phyloP scores from a whole-genome alignment of 441 rosid species.

The Syzygium malaccense region DNA sequence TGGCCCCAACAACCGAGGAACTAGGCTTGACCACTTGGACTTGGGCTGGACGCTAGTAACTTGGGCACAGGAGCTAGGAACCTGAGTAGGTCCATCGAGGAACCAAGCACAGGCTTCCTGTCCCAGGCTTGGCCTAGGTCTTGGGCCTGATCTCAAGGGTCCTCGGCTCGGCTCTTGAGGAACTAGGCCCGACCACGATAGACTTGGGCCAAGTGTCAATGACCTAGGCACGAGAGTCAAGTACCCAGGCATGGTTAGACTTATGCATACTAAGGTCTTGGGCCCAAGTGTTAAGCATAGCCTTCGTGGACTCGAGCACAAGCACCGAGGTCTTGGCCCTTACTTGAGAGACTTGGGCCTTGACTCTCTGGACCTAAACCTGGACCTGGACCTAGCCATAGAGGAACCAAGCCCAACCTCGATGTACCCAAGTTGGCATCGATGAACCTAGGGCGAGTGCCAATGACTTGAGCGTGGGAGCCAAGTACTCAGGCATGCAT shows the following conservation, averaged over 20 bases:
- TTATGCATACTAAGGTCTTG: too few relatives aligned
- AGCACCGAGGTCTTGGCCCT: neutral
- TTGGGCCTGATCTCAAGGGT: neutral
- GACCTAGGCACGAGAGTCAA: too few relatives aligned
- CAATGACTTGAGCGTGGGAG: neutral
- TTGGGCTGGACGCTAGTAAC: neutral
- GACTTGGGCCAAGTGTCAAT: too few relatives aligned
- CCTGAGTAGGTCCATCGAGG: neutral
- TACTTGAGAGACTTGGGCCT: neutral
- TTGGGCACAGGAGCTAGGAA: neutral
- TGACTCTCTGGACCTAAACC: neutral
- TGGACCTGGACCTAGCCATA: neutral
- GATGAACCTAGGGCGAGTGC: neutral
- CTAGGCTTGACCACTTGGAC: neutral
- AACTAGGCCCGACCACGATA: too few relatives aligned
- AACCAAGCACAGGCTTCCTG: rapidly evolving
- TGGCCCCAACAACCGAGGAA: neutral
- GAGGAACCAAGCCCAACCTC: neutral
- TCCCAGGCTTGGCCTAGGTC: neutral
- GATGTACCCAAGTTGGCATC: neutral
- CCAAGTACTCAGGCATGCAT: neutral
- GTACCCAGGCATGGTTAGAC: too few relatives aligned
- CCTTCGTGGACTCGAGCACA: neutral
- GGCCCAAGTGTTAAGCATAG: too few relatives aligned
- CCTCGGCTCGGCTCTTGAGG: neutral